Conservation (phyloP, 2,329 filamentous ascomycete species). For the Pseudogymnoascus sp. region DNA sequence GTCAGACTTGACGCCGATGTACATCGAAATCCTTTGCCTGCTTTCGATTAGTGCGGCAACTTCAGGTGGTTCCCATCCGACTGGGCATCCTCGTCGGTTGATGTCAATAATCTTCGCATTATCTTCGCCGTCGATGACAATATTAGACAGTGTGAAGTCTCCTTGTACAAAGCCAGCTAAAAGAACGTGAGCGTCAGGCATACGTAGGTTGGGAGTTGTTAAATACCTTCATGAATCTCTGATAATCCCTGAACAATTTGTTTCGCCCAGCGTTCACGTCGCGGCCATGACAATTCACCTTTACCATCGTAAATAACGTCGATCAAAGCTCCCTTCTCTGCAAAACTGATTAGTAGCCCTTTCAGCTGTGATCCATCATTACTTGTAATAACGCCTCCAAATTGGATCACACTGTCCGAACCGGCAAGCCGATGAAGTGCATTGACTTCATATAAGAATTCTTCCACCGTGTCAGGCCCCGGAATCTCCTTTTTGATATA, state of each 20-base stretch:
- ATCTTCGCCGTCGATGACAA: constrained; percentile 78
- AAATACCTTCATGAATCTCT: constrained; percentile 70
- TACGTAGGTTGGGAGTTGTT: not conserved
- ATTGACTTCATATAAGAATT: constrained; percentile 96
- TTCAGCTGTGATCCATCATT: constrained; percentile 68
- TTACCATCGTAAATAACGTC: constrained; percentile 81
- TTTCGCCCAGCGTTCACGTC: constrained; percentile 78
- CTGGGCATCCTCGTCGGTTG: constrained; percentile 91
- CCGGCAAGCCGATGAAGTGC: constrained; percentile 72
- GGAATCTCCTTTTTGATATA: constrained; percentile 98
- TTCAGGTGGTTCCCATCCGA: constrained; percentile 96
- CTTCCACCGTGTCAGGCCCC: constrained; percentile 87
- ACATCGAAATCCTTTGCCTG: constrained; percentile 88
- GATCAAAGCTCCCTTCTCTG: constrained; percentile 77
- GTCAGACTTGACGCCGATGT: constrained; percentile 96
- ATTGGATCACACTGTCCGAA: constrained; percentile 71
- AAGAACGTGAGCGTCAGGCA: not conserved
- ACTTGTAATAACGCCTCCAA: constrained; percentile 83
- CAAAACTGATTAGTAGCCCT: constrained; percentile 82
- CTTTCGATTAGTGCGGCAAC: constrained; percentile 77
- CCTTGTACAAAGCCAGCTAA: constrained; percentile 86
- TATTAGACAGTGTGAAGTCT: constrained; percentile 95
- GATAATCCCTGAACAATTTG: constrained; percentile 86
- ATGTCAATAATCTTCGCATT: constrained; percentile 98
- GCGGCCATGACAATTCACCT: constrained; percentile 55